These are phyloP conservation scores for Myriosclerotinia scirpicola DNA, from an alignment of 2,329 filamentous ascomycete genomes.

Conservation along the genomic window DNA sequence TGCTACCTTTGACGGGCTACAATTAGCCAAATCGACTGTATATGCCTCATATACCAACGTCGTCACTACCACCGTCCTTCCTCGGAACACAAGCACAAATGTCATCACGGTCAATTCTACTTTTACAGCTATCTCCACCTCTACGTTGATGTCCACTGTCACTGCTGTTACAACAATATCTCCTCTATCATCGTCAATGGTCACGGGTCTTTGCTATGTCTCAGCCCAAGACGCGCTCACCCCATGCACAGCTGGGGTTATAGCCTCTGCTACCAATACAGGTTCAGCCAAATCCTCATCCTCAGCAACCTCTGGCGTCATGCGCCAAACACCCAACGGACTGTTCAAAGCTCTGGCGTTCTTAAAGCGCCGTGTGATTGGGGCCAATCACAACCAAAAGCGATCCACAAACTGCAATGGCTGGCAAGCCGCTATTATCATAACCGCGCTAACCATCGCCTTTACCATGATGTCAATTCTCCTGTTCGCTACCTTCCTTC, in stretches of 20 bases:
- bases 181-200: not conserved
- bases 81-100: not conserved
- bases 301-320: not conserved
- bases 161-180: not conserved
- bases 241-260: not conserved
- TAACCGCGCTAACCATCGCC: conserved; percentile 2
- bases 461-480: conserved; percentile 6
- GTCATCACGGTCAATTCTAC: not conserved
- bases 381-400: not conserved
- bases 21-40: not conserved
- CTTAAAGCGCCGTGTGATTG: not conserved
- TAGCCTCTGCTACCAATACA: not conserved
- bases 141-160: not conserved
- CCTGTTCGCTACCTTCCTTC: not conserved
- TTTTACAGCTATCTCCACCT: not conserved
- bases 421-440: not conserved
- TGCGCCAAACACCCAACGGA: not conserved
- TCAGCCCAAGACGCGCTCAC: not conserved
- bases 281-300: not conserved
- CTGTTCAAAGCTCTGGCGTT: not conserved
- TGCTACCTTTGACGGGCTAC: not conserved
- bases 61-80: not conserved
- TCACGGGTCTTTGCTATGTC: not conserved
- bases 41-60: conserved; percentile 1
- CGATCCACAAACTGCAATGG: not conserved